Conservation (phyloP, 805 yeast genomes). For the Metschnikowia lachancei region DNA sequence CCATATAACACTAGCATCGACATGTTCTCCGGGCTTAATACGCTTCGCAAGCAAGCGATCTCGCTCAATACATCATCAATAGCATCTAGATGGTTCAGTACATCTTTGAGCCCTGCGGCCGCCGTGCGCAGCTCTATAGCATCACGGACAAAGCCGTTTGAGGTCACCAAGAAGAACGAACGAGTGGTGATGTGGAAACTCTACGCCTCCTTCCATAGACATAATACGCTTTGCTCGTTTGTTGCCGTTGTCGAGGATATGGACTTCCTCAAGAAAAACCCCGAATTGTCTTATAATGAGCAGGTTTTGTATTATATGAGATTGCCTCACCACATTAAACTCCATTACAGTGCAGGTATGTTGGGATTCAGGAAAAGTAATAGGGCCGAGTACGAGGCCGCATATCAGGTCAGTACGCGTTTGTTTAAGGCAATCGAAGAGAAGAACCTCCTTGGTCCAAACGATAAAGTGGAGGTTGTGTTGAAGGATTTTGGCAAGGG, state of each 20-base stretch:
- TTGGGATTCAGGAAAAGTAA: slow-evolving; percentile 87
- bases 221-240: slow-evolving; percentile 78
- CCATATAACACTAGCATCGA: not conserved
- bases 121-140: slow-evolving; percentile 7
- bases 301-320: slow-evolving; percentile 74
- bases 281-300: slow-evolving; percentile 57
- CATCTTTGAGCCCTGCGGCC: slow-evolving; percentile 4
- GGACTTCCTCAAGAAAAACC: slow-evolving; percentile 55
- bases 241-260: slow-evolving; percentile 67
- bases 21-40: slow-evolving; percentile 15
- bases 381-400: slow-evolving; percentile 91
- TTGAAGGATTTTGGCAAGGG: slow-evolving; percentile 86
- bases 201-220: slow-evolving; percentile 73
- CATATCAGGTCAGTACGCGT: slow-evolving; percentile 75
- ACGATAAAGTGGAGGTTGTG: slow-evolving; percentile 68
- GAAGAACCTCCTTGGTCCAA: slow-evolving; percentile 48
- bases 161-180: slow-evolving; percentile 19
- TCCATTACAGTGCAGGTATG: slow-evolving; percentile 75
- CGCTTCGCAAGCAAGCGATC: slow-evolving; percentile 14
- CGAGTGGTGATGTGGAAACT: slow-evolving; percentile 63
- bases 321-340: slow-evolving; percentile 70
- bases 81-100: slow-evolving; percentile 14
- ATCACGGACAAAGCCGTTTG: slow-evolving; percentile 8
- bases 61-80: slow-evolving; percentile 6
- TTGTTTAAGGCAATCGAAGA: slow-evolving; percentile 72